A percentile compares a stretch with the other conserved stretches of the same genome.
These are phyloP conservation scores for Phoma sp. DNA, from an alignment of 2,329 filamentous ascomycete genomes.

Conservation along the genomic window DNA sequence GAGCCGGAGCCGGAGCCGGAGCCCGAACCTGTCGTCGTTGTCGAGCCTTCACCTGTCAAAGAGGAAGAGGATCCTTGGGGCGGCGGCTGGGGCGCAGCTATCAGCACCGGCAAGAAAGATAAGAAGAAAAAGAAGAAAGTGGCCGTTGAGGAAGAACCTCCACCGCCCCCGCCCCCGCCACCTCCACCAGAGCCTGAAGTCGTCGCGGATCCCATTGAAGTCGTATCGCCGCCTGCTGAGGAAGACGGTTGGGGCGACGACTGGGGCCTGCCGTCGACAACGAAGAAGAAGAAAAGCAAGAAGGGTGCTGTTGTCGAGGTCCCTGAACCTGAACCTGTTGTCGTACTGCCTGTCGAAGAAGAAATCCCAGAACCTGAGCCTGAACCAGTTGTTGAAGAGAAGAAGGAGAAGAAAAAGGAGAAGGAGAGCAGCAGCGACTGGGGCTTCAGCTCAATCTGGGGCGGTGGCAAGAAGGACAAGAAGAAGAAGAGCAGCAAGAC, in stretches of 20 bases:
- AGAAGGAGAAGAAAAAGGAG: slow-evolving; percentile 39
- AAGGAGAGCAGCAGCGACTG: slow-evolving; percentile 43
- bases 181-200: slow-evolving; percentile 27
- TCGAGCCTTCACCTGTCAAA: slow-evolving; percentile 40
- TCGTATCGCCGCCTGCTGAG: slow-evolving; percentile 26
- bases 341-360: slow-evolving; percentile 10
- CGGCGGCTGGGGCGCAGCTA: slow-evolving; percentile 29
- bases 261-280: slow-evolving; percentile 25
- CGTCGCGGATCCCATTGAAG: slow-evolving; percentile 20
- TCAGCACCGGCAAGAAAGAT: slow-evolving; percentile 6
- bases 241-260: slow-evolving; percentile 40
- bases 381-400: slow-evolving; percentile 37
- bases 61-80: slow-evolving; percentile 40
- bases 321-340: slow-evolving; percentile 5
- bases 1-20: slow-evolving; percentile 46
- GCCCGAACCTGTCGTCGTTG: slow-evolving; percentile 37
- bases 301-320: slow-evolving; percentile 51
- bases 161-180: slow-evolving; percentile 25
- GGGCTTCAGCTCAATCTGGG: slow-evolving; percentile 49
- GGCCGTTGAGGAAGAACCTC: slow-evolving; percentile 30
- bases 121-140: slow-evolving; percentile 40
- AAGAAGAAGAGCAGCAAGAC: slow-evolving; percentile 56
- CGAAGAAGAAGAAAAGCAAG: slow-evolving; percentile 40
- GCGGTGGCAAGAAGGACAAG: slow-evolving; percentile 51
- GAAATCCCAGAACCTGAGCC: slow-evolving; percentile 44